Conservation (phyloP, 2,329 filamentous ascomycete species). For the Purpureocillium lavendulum region DNA sequence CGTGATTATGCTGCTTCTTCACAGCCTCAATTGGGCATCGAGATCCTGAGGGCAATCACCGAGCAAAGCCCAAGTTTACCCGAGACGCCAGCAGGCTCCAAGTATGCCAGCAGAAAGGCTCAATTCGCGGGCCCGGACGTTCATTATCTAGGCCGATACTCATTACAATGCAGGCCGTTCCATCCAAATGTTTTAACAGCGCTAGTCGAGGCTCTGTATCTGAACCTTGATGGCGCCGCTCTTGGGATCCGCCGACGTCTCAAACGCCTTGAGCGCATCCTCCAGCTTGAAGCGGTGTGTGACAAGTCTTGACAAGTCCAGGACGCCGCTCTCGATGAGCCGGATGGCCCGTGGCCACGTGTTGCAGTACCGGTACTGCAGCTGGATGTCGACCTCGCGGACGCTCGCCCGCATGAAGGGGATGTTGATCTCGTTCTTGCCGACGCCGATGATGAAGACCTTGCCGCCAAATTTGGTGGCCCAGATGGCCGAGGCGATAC, state of each 20-base stretch:
- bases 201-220: slow-evolving; percentile 58
- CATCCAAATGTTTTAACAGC: no score
- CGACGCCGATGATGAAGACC: slow-evolving; percentile 93
- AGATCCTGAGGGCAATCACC: no score
- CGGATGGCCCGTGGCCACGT: slow-evolving; percentile 93
- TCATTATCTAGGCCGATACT: no score
- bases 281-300: slow-evolving; percentile 83
- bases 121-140: background rate
- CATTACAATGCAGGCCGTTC: no score
- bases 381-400: slow-evolving; percentile 87
- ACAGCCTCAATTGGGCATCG: no score
- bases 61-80: no score
- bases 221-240: slow-evolving; percentile 97
- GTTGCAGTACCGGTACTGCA: slow-evolving; percentile 95
- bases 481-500: slow-evolving; percentile 79
- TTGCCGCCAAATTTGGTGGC: slow-evolving; percentile 91
- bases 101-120: background rate
- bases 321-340: slow-evolving; percentile 73
- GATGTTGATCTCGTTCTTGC: slow-evolving; percentile 89
- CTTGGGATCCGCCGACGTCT: slow-evolving; percentile 78
- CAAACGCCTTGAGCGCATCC: slow-evolving; percentile 82
- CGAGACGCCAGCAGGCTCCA: no score
- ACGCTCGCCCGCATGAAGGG: slow-evolving; percentile 92
- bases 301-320: slow-evolving; percentile 74
- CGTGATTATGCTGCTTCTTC: no score